Evolutionary conservation across 495 filamentous ascomycete genomes (phyloP).

Genomic region (Xylaria palmicola): DNA sequence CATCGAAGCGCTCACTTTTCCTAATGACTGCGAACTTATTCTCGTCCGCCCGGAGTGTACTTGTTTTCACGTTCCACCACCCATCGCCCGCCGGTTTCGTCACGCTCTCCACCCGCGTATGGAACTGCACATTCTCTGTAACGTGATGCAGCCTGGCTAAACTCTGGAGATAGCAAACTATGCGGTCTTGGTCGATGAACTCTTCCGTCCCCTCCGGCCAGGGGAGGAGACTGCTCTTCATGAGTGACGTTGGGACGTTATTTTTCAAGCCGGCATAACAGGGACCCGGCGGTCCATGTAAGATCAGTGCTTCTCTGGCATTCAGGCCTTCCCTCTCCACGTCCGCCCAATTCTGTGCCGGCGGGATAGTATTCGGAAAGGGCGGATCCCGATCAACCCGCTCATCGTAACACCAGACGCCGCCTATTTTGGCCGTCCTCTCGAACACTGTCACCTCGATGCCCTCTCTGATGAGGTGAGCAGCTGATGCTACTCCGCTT

Average conservation of each 20-base stretch:
- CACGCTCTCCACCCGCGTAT: constrained; percentile 57
- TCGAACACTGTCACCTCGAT: constrained; percentile 66
- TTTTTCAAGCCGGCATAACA: constrained; percentile 62
- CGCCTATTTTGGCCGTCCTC: constrained; percentile 56
- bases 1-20: constrained; percentile 50
- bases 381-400: constrained; percentile 54
- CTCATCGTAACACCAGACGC: constrained; percentile 67
- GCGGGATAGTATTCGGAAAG: constrained; percentile 54
- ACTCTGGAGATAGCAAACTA: constrained; percentile 60
- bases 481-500: constrained; percentile 62
- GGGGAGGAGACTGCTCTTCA: constrained; percentile 55
- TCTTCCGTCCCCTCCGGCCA: constrained; percentile 61
- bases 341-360: constrained; percentile 30
- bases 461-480: constrained; percentile 58
- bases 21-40: constrained; percentile 21
- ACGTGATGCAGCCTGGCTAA: constrained; percentile 51
- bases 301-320: constrained; percentile 21
- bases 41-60: constrained; percentile 27
- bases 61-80: constrained; percentile 52
- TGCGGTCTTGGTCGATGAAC: constrained; percentile 53
- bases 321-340: constrained; percentile 26
- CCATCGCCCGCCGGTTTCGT: constrained; percentile 39
- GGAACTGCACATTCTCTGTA: constrained; percentile 48
- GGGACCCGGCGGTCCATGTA: constrained; percentile 40
- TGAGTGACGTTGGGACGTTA: constrained; percentile 62